Base-by-base conservation (phyloP, 164 flowering plant genomes). In the Aristolochia fimbriata region DNA sequence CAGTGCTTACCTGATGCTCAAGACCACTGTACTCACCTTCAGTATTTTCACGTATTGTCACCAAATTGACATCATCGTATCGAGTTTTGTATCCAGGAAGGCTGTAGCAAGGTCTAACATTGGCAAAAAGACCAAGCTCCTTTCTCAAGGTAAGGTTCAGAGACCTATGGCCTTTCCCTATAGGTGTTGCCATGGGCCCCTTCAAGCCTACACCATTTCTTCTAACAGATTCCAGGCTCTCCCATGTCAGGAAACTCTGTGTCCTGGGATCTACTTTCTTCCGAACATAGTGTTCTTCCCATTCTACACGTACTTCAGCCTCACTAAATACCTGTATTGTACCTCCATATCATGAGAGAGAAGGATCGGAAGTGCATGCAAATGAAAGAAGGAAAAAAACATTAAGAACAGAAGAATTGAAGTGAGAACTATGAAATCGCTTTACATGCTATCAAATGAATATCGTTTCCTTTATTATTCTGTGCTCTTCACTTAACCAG, bases 21-120 rank as follows among this genome's bases (percentile, higher is more conserved):
- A 93, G 87, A 30, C 99, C 99, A 80, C 95, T 86, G 65, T 93
- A 93, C 62, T 93, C 99, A 23, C 99, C 99, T 80, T 90, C 99
- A 0, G 99, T 93, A 72, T 93, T 93, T 64, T 93, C 99, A 65
- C 99, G 87, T 57, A 93, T 93, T 10, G 96, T 88, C 59, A 94
- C 79, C 20, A 91, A 91, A 74, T 94, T 65, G 22, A 94, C 97
- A 78, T 86, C 78, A 76, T 94, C 95, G 70, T 94, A 88, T 23
- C 94, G 82, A 56, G 97, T 94, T 73, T 86, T 83, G 71, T 86
- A 86, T 22, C 99, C 99, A 60, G 85, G 89, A 24, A 94, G 87
- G 65, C 96, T 94, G 74, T 82, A 77, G 73, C 97, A 94, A 67
- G 95, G 97, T 73, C 96, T 84, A n/a, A 88, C 96, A 75, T 88